These are phyloP conservation scores for Xylariaceae sp. DNA, from an alignment of 2,329 filamentous ascomycete genomes.

Conservation along the genomic window DNA sequence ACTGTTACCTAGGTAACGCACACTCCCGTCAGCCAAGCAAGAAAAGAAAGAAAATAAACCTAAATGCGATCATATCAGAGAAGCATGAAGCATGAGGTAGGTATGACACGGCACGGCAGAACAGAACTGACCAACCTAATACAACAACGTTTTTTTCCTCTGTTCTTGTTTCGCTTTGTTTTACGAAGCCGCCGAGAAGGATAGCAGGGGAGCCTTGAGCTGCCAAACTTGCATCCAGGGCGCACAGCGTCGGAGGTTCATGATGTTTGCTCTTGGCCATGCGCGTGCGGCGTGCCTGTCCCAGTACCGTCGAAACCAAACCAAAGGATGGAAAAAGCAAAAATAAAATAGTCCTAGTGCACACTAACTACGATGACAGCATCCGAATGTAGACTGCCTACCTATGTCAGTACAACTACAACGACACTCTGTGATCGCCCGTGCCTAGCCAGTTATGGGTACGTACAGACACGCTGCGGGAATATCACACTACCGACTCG, in stretches of 20 bases:
- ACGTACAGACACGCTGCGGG: neutral
- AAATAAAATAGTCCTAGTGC: too few relatives aligned
- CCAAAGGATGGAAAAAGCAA: conserved; percentile 1
- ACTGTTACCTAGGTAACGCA: too few relatives aligned
- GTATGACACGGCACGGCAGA: too few relatives aligned
- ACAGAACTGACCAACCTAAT: too few relatives aligned
- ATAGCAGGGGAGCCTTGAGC: conserved; percentile 13
- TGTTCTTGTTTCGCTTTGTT: neutral
- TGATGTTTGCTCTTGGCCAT: conserved; percentile 24
- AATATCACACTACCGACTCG: neutral
- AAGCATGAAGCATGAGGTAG: too few relatives aligned
- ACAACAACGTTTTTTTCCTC: neutral
- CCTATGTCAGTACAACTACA: too few relatives aligned
- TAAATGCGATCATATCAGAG: too few relatives aligned
- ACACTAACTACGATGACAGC: neutral
- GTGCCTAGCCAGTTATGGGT: too few relatives aligned
- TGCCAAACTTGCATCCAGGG: conserved; percentile 32
- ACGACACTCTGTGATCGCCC: too few relatives aligned
- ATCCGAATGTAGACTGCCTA: neutral
- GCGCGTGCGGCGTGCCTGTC: conserved; percentile 17
- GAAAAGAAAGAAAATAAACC: too few relatives aligned
- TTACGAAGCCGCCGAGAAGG: conserved; percentile 2
- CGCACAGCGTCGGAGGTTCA: conserved; percentile 27
- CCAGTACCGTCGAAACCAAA: conserved; percentile 9
- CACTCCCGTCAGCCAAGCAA: too few relatives aligned